Base-by-base conservation (phyloP, 2,329 filamentous ascomycete genomes). In the Penicillium carneum region DNA sequence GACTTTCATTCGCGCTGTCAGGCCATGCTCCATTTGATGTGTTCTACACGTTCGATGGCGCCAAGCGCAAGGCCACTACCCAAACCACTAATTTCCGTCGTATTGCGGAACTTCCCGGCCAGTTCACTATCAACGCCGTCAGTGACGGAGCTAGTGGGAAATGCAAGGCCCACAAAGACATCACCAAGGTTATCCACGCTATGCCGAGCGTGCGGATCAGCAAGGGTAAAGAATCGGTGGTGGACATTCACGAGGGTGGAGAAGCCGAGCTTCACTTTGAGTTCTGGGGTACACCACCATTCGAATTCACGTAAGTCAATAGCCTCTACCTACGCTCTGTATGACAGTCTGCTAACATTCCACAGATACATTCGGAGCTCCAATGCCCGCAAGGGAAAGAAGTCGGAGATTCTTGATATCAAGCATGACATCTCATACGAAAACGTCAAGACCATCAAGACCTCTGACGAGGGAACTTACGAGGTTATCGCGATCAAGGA, bases 401-500 rank as follows among this genome's bases (percentile, higher is more conserved):
- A 88, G 73, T 87, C 89, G 39, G 84, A 88, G 70, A 86, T 99
- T 36, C 84, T 99, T 18, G 96, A 99, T 80, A 97, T 96, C 66
- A 87, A 91, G 69, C 93, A 95, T 68, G 93, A 97, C 70, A 84
- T 90, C 18, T 94, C 90, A 50, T 87, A 93, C 64, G 92, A 96
- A 71, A 86, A 92, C 76, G 88, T 82, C 72, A 93, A 96, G 84
- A 87, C 87, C 29, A 86, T 98, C 70, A 88, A 88, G 70, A 93
- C 93, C 29, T 93, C 90, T 69, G 91, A 97, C 74, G 95, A 98
- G 83, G 95, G 95, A 51, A 97, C 93, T 68, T 99, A 99, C 74
- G 95, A 99, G 80, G 94, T 99, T 18, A 91, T 98, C 33, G 90
- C 92, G 11, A 97, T 99, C 79, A 96, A 96, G 83, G 95, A 99